Evolutionary conservation across 345 rosid genomes (phyloP), one percentile per base, ranked within the genome.

Genomic region (Heritiera fomes): DNA sequence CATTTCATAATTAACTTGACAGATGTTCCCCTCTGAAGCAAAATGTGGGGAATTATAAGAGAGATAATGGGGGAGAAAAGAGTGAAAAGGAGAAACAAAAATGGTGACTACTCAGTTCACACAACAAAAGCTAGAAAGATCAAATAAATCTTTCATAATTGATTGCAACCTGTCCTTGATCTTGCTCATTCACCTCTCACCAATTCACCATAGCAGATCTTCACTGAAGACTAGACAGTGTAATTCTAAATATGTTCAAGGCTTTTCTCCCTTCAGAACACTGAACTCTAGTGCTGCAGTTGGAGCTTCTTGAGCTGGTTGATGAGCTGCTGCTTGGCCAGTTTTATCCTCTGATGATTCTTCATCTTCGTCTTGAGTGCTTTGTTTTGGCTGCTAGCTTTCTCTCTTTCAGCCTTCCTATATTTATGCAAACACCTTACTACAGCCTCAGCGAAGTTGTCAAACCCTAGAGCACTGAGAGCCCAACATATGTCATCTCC

Each of bases 401-500:
- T 91, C 66, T 88, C 87, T 77, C 90, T 83, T 73, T 93, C 95
- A 53, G 87, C 89, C 71, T 88, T 88, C 59, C 95, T 88, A 80
- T 82, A 91, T 78, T 86, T 90, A 61, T 89, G 86, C 60, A 89
- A 87, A 81, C 88, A 80, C 83, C 91, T 90, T 17, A 84, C 80
- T 43, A 87, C 85, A 7, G 92, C 94, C 53, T 89, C 92, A 30
- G 94, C 88, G 53, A 89, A 86, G 86, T 86, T 81, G 81, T 91
- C 98, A 58, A 93, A 88, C 80, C 98, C 95, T 55, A 93, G 87
- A 79, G 94, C 80, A 76, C 88, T 87, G 12, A 93, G 84, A 83
- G 98, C 94, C 94, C 95, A 88, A 82, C 94, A 91, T 74, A 93
- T 87, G 82, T 93, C 98, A 20, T 91, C 94, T 83, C 98, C 98